Base-by-base conservation (phyloP, 2,329 filamentous ascomycete genomes). In the Lasiodiplodia citricola region DNA sequence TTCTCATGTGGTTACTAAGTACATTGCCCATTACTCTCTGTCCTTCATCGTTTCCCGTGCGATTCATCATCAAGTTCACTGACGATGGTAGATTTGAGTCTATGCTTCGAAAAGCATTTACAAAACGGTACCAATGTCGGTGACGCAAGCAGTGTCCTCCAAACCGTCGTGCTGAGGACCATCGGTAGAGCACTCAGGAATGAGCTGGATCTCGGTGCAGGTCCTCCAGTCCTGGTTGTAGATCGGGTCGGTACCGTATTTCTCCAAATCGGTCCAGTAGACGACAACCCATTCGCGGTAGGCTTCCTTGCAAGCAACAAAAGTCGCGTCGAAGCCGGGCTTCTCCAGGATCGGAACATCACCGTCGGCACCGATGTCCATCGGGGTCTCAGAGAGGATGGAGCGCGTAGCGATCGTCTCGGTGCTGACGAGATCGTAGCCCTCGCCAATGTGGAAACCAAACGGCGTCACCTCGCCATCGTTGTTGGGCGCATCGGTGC, bases 401-500 rank as follows among this genome's bases (percentile, higher is more conserved):
- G n/a, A 31, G 21, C 57, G 57, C 25, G 28, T 25, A 2, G 57
- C 57, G 41, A 18, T n/a, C 23, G 50, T 62, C 57, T 47, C 13
- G 3, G 4, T 16, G 38, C 23, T 18, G 41, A 18, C 38, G 2
- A 44, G 18, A 1, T n/a, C n/a, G 57, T 47, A 35, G 7, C 57
- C 57, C 14, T 10, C 57, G 14, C 8, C 10, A 1, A 44, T 5
- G 35, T 25, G 2, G 21, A 28, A 50, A 23, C 57, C 38, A 41
- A 62, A 62, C 8, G 57, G 57, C 38, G 57, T 62, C 14, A 62
- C 57, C 38, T 62, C 57, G 38, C 57, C 38, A 4, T 13, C 4
- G 23, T 18, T 31, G 57, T 62, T 62, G 38, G 57, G 57, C 4
- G 57, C 57, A 41, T 62, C 41, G 38, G 57, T 62, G 5, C 57